Conservation (phyloP, 78 protist genomes). For the Dictyostelium citrinum region DNA sequence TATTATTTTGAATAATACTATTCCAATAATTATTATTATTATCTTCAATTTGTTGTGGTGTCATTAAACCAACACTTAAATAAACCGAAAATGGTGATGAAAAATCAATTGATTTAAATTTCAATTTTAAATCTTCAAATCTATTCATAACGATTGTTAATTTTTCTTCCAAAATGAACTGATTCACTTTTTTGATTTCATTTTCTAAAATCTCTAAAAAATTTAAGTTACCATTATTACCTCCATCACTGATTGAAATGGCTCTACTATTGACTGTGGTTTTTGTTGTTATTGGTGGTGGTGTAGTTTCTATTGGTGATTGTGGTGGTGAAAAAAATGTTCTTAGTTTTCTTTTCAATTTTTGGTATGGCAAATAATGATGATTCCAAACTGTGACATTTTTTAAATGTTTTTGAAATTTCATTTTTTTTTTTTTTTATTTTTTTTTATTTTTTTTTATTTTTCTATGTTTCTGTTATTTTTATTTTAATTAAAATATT, state of each 20-base stretch:
- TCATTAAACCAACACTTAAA: constrained; percentile 1
- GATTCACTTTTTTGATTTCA: constrained; percentile 35
- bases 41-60: neutral
- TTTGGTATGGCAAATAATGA: constrained; percentile 54
- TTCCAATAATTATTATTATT: neutral
- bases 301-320: neutral
- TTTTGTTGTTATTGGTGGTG: neutral
- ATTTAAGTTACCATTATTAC: neutral
- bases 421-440: constrained; percentile 13
- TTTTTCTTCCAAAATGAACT: constrained; percentile 20
- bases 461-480: constrained; percentile 9
- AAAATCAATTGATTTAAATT: constrained; percentile 34
- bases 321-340: constrained; percentile 14
- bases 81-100: constrained; percentile 58
- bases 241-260: neutral
- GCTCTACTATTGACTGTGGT: neutral
- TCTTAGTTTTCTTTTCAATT: constrained; percentile 52
- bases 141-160: neutral
- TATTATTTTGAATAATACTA: neutral
- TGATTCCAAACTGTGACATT: constrained; percentile 57
- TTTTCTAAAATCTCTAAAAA: constrained; percentile 14
- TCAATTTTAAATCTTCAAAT: neutral
- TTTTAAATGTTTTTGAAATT: constrained; percentile 53
- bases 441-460: neutral
- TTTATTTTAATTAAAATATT: neutral